Base-by-base conservation (phyloP, 768 basidiomycete genomes). In the Antrodiella citrinella region DNA sequence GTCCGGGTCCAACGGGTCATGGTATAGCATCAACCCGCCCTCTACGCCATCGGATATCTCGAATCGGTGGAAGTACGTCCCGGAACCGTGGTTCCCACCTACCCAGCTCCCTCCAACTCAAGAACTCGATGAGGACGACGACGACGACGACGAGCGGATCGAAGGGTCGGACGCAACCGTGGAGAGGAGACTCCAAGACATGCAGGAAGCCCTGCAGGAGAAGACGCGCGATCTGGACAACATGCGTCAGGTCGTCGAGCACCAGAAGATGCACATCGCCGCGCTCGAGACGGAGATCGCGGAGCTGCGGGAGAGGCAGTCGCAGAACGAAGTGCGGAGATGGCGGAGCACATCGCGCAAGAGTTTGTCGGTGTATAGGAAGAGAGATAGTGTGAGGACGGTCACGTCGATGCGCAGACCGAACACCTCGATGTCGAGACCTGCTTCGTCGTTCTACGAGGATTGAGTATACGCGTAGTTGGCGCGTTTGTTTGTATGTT, bases 11-110 rank as follows among this genome's bases (percentile, higher is more conserved):
- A 4, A 35, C 20, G 18, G 47, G 19, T 52, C 51, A 22, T 55
- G 54, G 54, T 55, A 55, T 51, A 55, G 46, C 5, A 39, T 52
- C 4, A 44, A 43, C 2, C 43, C 48, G n/a, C 47, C 47, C 10
- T 41, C 26, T 4, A 42, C 49, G n/a, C 50, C 54, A 22, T 51
- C 51, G 7, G 45, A 19, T 23, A 49, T 55, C 35, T 42, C 47
- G 26, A 19, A 49, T 11, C 21, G 13, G 4, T 26, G 25, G 39
- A 22, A 20, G 19, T 19, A 43, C 26, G 26, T 55, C 18, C 54
- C 54, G 7, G 51, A 51, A 18, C 54, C 54, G 39, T 55, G 54
- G 54, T 55, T 55, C 26, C 51, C 54, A 30, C 54, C 54, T 5
- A 20, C 53, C 18, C 45, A 38, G 41, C 42, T 52, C 19, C 21